Evolutionary conservation across 1,139 yeast genomes (phyloP).

Genomic region (Sugiyamaella japonica): DNA sequence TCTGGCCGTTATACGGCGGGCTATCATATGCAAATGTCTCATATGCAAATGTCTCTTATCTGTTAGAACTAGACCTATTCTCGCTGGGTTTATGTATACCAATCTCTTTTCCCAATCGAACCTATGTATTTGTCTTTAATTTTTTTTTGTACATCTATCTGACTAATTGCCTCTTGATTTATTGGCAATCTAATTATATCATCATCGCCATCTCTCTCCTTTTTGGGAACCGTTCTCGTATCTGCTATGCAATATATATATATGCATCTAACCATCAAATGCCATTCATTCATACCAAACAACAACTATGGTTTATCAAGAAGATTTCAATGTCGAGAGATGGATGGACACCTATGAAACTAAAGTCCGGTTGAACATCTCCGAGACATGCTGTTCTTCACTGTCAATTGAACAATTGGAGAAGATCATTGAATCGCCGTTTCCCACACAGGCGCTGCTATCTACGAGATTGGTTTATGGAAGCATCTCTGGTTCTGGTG

Average conservation of each 20-base stretch:
- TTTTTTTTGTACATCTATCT: too few relatives aligned
- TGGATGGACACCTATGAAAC: slow-evolving; percentile 57
- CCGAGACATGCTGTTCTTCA: slow-evolving; percentile 57
- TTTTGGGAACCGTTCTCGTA: not conserved
- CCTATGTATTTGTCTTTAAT: not conserved
- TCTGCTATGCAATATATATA: too few relatives aligned
- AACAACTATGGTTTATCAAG: slow-evolving; percentile 33
- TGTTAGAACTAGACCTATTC: not conserved
- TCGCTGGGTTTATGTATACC: not conserved
- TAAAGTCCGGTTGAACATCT: slow-evolving; percentile 46
- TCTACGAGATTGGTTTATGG: slow-evolving; percentile 48
- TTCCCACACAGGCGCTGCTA: slow-evolving; percentile 31
- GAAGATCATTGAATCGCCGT: slow-evolving; percentile 36
- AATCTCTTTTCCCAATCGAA: not conserved
- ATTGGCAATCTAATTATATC: too few relatives aligned
- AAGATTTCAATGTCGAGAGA: slow-evolving; percentile 53
- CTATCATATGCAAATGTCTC: not conserved
- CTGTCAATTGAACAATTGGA: slow-evolving; percentile 46
- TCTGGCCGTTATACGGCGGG: not conserved
- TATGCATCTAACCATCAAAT: not conserved
- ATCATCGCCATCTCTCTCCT: not conserved
- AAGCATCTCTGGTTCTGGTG: slow-evolving; percentile 49
- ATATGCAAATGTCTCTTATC: not conserved
- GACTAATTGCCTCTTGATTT: too few relatives aligned
- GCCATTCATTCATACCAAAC: not conserved